A percentile compares a stretch with the other conserved stretches of the same genome.
These are phyloP conservation scores for Craspedostauros australis DNA, from an alignment of 108 stramenopile species.

Conservation along the genomic window DNA sequence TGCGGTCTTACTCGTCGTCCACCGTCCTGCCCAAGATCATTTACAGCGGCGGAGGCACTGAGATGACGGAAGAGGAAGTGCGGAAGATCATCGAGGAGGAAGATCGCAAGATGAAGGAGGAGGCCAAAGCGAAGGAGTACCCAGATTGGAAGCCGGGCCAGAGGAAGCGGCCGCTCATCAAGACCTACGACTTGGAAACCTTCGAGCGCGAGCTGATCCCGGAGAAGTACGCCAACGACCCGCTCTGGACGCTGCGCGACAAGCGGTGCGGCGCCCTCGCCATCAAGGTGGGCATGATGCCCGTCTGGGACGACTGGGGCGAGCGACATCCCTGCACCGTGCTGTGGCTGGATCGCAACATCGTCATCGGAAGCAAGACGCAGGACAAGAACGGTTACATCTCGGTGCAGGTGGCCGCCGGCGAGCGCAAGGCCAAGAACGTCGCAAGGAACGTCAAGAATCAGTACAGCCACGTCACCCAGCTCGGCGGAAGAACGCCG, in stretches of 20 bases:
- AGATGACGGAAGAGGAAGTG: constrained; percentile 52
- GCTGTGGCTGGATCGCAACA: constrained; percentile 85
- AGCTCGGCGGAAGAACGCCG: constrained; percentile 58
- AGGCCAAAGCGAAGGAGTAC: constrained; percentile 34
- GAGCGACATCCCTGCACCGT: constrained; percentile 91
- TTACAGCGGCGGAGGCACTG: constrained; percentile 16
- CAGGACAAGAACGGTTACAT: constrained; percentile 82
- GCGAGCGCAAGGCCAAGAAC: constrained; percentile 88
- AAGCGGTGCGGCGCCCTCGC: constrained; percentile 87
- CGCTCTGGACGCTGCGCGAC: constrained; percentile 65
- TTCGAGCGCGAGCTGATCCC: constrained; percentile 58
- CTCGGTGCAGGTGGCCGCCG: constrained; percentile 90
- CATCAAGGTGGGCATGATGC: constrained; percentile 97
- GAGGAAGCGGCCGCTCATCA: constrained; percentile 69
- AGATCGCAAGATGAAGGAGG: constrained; percentile 43
- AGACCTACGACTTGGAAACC: constrained; percentile 56
- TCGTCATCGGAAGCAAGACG: constrained; percentile 88
- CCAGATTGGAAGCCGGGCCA: constrained; percentile 82
- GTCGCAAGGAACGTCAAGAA: constrained; percentile 66
- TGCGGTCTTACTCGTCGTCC: too few relatives aligned
- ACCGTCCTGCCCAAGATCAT: too few relatives aligned
- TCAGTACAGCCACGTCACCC: constrained; percentile 50
- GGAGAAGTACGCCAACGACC: constrained; percentile 29
- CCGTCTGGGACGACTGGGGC: constrained; percentile 96
- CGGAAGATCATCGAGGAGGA: constrained; percentile 54